Base-by-base conservation (phyloP, 352 stramenopile genomes). In the Phytophthora podocarpi region DNA sequence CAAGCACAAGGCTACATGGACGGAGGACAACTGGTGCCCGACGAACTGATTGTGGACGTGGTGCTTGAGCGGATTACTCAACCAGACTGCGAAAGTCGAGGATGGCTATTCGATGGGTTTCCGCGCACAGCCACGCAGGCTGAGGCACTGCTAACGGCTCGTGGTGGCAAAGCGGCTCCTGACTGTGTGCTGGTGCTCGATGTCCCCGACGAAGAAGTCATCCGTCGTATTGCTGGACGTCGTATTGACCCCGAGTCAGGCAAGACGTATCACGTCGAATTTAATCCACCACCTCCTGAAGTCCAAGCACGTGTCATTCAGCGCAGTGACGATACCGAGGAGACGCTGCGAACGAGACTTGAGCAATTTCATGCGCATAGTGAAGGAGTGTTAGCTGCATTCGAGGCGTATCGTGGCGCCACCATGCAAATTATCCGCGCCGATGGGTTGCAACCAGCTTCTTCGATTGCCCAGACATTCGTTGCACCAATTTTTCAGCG, bases 201-300 rank as follows among this genome's bases (percentile, higher is more conserved):
- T 39, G 95, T 99, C 5, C 95, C 96, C 0, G 96, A 99, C 59
- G 86, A 94, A 21, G 89, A 98, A 57, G 85, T 99, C 1, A 85
- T 98, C 55, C 86, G 96, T 45, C 90, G 97, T 31, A 99, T 99
- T 65, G 98, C 95, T n/a, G 97, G 97, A 51, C 89, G 96, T 12
- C 97, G 96, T 46, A 97, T 99, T 27, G 95, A 99, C 70, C 93
- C 95, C 28, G 80, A 78, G 7, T 97, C 81, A 13, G 95, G 95
- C 48, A 93, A 96, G 53, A 98, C 89, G n/a, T 99, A 99, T 71
- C 97, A 99, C 65, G 80, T 98, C 1, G 96, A 96, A 61, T 99
- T 97, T 74, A 97, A 97, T 51, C 95, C 95, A n/a, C 97, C 97
- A 16, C 76, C 82, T 4, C 64, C 59, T 8, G 87, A 87, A 27